Evolutionary conservation across 768 basidiomycete species (phyloP).

Genomic region (Collybia sp.): DNA sequence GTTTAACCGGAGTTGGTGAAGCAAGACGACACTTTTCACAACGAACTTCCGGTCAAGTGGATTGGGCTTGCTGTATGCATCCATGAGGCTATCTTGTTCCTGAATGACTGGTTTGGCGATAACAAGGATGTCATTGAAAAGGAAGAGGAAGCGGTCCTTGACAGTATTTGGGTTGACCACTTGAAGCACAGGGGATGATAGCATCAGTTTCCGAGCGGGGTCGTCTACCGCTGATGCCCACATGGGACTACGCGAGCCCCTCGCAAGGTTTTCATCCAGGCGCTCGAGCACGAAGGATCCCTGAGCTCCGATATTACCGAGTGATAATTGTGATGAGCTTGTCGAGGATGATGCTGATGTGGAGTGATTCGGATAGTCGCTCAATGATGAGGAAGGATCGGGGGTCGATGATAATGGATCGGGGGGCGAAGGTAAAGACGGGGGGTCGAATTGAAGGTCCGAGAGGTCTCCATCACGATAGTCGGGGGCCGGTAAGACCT

Average conservation of each 20-base stretch:
- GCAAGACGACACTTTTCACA: conserved; percentile 85
- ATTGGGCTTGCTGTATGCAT: conserved; percentile 38
- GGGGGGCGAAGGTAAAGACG: conserved; percentile 40
- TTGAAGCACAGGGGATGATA: conserved; percentile 86
- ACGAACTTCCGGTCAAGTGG: conserved; percentile 77
- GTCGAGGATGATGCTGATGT: conserved; percentile 72
- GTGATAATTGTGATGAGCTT: conserved; percentile 65
- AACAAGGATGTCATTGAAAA: conserved; percentile 95
- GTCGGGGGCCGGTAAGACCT: conserved; percentile 25
- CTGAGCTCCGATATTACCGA: conserved; percentile 33
- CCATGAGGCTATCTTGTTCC: conserved; percentile 59
- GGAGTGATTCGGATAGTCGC: conserved; percentile 64
- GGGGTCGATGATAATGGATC: conserved; percentile 66
- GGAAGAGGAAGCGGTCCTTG: conserved; percentile 93
- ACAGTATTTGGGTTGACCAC: conserved; percentile 92
- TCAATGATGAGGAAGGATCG: conserved; percentile 74
- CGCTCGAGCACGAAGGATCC: conserved; percentile 59
- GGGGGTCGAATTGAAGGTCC: conserved; percentile 25
- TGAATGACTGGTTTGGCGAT: conserved; percentile 85
- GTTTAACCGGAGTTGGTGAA: conserved; percentile 63
- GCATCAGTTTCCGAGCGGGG: conserved; percentile 80
- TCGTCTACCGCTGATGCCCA: conserved; percentile 72
- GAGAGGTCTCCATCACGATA: conserved; percentile 14
- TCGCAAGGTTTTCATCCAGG: conserved; percentile 65
- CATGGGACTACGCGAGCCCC: conserved; percentile 52